A percentile compares a stretch with the other conserved stretches of the same genome.
Conservation (phyloP, 148 eudicot genomes). For the Bassia scoparia region DNA sequence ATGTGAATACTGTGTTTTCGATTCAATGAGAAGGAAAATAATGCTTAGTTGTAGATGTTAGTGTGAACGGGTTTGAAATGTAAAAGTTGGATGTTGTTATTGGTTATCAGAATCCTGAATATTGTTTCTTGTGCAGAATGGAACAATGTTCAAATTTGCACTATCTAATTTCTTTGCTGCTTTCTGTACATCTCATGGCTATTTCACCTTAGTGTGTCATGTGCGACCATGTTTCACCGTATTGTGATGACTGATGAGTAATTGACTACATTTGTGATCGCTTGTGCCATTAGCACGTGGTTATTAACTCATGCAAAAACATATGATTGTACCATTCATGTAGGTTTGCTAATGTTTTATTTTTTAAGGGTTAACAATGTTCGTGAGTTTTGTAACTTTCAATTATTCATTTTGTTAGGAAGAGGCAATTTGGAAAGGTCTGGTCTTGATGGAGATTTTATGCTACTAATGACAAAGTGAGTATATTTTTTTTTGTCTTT, state of each 20-base stretch:
- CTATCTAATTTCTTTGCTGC: neutral
- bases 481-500: no score
- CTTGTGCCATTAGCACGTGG: neutral
- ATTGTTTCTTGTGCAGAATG: neutral
- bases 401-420: constrained; percentile 37
- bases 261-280: neutral
- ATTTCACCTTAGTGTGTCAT: neutral
- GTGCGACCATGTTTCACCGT: no score
- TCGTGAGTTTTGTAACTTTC: neutral
- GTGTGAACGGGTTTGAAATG: neutral
- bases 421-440: constrained; percentile 68
- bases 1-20: neutral
- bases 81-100: neutral
- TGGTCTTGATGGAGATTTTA: constrained; percentile 81
- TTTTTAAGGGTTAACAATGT: neutral
- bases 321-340: neutral
- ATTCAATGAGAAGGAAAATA: neutral
- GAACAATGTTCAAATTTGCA: neutral
- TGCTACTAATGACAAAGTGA: constrained; percentile 77
- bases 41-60: neutral
- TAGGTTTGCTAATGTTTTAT: neutral
- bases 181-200: neutral
- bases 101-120: neutral
- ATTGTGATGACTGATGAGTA: no score
- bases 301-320: neutral